Conservation (phyloP, 108 stramenopile genomes). For the Asterionellopsis glacialis region DNA sequence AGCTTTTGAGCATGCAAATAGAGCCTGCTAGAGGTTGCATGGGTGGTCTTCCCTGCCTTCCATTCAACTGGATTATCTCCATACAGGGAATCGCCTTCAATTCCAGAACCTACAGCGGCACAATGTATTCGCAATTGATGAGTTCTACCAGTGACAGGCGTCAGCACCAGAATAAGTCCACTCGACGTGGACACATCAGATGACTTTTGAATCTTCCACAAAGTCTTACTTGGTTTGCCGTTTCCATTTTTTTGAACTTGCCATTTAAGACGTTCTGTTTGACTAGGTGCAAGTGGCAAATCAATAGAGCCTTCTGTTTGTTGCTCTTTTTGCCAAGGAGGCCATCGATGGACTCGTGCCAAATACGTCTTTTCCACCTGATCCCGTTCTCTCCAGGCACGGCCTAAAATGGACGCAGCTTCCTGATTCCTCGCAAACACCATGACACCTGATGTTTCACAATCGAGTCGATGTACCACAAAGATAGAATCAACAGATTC, state of each 20-base stretch:
- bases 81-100: constrained; percentile 64
- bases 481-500: constrained; percentile 7
- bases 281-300: constrained; percentile 35
- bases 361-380: constrained; percentile 50
- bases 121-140: constrained; percentile 89
- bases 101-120: constrained; percentile 46
- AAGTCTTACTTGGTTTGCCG: constrained; percentile 32
- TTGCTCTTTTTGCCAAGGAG: constrained; percentile 33
- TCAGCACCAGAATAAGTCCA: constrained; percentile 13
- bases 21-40: constrained; percentile 17
- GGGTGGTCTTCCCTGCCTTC: constrained; percentile 7
- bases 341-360: constrained; percentile 48
- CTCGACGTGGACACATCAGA: neutral
- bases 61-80: constrained; percentile 35
- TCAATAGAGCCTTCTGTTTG: constrained; percentile 41
- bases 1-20: constrained; percentile 47
- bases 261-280: constrained; percentile 59
- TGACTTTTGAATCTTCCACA: constrained; percentile 35
- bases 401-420: constrained; percentile 48
- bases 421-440: constrained; percentile 51
- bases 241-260: constrained; percentile 34
- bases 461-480: constrained; percentile 75
- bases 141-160: constrained; percentile 63
- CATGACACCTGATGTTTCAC: constrained; percentile 77
- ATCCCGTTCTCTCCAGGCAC: constrained; percentile 54